Evolutionary conservation across 2,329 filamentous ascomycete species (phyloP), one percentile per base, ranked within the genome.

Genomic region (Stachybotrys chlorohalonatus): DNA sequence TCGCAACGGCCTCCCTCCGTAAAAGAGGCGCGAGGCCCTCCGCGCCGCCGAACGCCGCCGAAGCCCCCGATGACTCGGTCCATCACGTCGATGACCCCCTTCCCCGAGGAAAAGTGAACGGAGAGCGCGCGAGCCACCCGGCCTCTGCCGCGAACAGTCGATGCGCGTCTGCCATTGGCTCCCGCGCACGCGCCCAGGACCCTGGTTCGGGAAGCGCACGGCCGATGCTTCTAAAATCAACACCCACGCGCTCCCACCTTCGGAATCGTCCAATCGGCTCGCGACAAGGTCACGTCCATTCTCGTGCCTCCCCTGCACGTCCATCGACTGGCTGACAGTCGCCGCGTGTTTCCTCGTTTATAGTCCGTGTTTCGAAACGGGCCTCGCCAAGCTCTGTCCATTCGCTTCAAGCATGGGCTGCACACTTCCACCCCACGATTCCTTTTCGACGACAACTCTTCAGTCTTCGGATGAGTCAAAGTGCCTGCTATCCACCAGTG

Each of bases 141-240:
- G 24, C 24, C 24, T 24, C 24, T 24, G 24, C 24, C 24, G 24
- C 24, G 24, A 24, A 24, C 24, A 24, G 24, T 9, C 36, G 9
- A 42, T 42, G 31, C 52, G 46, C 52, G 53, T 52, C 51, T 31
- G 51, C 55, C 32, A 60, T 60, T 60, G 53, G 57, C 52, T 50
- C 47, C 31, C 24, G 47, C 51, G 48, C 52, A 57, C 57, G 52
- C 57, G 54, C 52, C 36, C 36, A 42, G 36, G 36, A 42, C 13
- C 36, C 36, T 42, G 36, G 36, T 42, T 42, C 36, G 36, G 36
- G 36, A 42, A 42, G 36, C 36, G 36, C 36, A 42, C 36, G 36
- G 36, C 9, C 36, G 36, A 42, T 13, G 36, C 36, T 9, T 42
- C 36, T 42, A 9, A 13, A 24, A 24, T 24, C 24, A 24, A 24